Evolutionary conservation across 2,329 filamentous ascomycete genomes (phyloP), one percentile per base, ranked within the genome.

Genomic region (Metarhizium guizhouense): DNA sequence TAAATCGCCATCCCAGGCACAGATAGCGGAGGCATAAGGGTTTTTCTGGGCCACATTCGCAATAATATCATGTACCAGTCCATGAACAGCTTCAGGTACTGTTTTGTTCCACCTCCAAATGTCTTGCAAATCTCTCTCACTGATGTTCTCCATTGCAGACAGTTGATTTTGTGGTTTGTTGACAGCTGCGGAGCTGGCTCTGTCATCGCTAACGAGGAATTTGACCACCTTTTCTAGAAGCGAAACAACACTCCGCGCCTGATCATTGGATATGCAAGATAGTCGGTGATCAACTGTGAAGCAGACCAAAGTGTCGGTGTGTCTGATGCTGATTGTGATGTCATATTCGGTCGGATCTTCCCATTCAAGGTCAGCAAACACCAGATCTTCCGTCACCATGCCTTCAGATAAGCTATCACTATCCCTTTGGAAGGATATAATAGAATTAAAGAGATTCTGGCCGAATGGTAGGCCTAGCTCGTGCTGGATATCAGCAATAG

Each of bases 401-500:
- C 13, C 43, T 34, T 53, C 55, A 49, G 30, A 38, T 3, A 40
- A 25, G 2, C 11, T 30, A 45, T 55, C 54, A 42, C 40, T 45
- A 11, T 47, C 55, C 18, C 60, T 63, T 52, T 70, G 67, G 52
- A 67, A 65, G 0, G 69, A 70, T 6, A 71, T 59, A 1, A 65
- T 60, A 7, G 63, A 68, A 56, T 71, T 70, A 57, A 71, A 71
- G 16, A 70, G 50, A 16, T 49, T 47, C 8, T 54, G 54, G 0
- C 56, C 59, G 0, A 58, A 65, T 2, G 61, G 51, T 0, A 57
- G n/a, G 10, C 60, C 60, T 4, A 70, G 54, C 18, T 64, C 64
- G 34, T 67, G 67, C 54, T 77, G 75, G 11, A 78, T 74, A 52
- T 73, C 71, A 3, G 75, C 74, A 18, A 78, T 65, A 1, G 78